phyloP scores from a whole-genome alignment of 768 basidiomycete genomes.

The Suillus cothurnatus region DNA sequence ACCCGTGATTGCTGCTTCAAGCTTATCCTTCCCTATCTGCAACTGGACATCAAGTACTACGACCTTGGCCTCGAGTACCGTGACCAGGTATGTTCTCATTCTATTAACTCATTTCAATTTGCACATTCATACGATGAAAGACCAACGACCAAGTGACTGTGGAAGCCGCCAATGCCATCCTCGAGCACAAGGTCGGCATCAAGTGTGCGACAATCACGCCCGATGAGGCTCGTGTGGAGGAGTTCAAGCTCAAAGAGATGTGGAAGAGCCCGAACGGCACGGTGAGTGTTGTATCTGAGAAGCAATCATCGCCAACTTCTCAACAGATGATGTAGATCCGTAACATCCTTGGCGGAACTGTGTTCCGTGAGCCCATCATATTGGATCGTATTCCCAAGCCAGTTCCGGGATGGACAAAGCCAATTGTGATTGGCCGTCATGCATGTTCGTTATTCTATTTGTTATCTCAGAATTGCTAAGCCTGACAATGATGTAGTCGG shows the following conservation, averaged over 20 bases:
- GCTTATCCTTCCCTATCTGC: slow-evolving; percentile 94
- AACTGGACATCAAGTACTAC: slow-evolving; percentile 97
- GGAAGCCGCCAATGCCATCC: slow-evolving; percentile 93
- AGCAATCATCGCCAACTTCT: slow-evolving; percentile 1
- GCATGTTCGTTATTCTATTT: slow-evolving; percentile 46
- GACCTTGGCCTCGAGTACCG: slow-evolving; percentile 95
- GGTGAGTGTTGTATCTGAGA: slow-evolving; percentile 43
- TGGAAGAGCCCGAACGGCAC: slow-evolving; percentile 98
- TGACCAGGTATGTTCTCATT: slow-evolving; percentile 61
- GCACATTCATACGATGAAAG: slow-evolving; percentile 39
- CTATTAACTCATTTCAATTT: not conserved
- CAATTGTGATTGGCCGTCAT: slow-evolving; percentile 95
- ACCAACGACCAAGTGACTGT: slow-evolving; percentile 93
- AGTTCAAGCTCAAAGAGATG: slow-evolving; percentile 99
- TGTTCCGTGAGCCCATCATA: slow-evolving; percentile 98
- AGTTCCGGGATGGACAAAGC: slow-evolving; percentile 95
- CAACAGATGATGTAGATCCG: slow-evolving; percentile 63
- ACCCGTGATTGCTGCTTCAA: slow-evolving; percentile 34
- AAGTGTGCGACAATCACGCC: slow-evolving; percentile 99
- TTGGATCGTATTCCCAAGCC: slow-evolving; percentile 88
- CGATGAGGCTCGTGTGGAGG: slow-evolving; percentile 93
- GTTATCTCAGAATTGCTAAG: slow-evolving; percentile 65
- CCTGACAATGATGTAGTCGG: slow-evolving; percentile 85
- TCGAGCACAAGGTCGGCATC: slow-evolving; percentile 94
- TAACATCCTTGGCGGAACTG: slow-evolving; percentile 97